Percentiles rank a stretch among this genome's conserved stretches.
These are phyloP conservation scores for Ichthyophthirius multifiliis DNA, from an alignment of 169 alveolate genomes.

Conservation along the genomic window DNA sequence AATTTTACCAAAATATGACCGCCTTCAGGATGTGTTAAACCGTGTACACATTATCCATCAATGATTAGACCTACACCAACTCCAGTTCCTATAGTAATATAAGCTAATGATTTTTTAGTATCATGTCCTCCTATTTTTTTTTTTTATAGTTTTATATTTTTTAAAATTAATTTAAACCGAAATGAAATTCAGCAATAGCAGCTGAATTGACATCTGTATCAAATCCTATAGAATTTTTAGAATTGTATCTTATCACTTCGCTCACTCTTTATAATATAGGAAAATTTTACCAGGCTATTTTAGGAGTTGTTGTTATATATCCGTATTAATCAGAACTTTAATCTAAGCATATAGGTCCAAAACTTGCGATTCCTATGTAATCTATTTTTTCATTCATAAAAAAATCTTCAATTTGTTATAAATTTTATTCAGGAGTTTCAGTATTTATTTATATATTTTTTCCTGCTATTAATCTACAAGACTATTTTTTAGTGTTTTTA, in stretches of 20 bases:
- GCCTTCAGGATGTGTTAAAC: conserved; percentile 85
- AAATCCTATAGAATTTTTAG: conserved; percentile 30
- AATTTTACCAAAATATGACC: conserved; percentile 65
- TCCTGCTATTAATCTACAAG: not conserved
- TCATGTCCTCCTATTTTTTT: conserved; percentile 28
- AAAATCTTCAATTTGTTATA: conserved; percentile 9
- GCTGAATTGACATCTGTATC: conserved; percentile 81
- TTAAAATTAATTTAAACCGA: conserved; percentile 19
- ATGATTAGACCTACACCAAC: conserved; percentile 73
- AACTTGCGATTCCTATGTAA: conserved; percentile 70
- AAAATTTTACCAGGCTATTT: conserved; percentile 65
- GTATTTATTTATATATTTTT: not conserved
- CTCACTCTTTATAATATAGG: conserved; percentile 20
- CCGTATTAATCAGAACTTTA: conserved; percentile 54
- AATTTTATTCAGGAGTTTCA: conserved; percentile 47
- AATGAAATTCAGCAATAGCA: conserved; percentile 59
- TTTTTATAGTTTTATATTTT: not conserved
- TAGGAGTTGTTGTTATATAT: conserved; percentile 66
- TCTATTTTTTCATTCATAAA: conserved; percentile 14
- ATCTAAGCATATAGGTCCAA: conserved; percentile 69
- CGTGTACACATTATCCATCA: conserved; percentile 71
- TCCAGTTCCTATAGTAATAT: conserved; percentile 83
- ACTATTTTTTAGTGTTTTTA: not conserved
- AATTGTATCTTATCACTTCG: conserved; percentile 5
- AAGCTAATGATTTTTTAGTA: conserved; percentile 46